phyloP scores from a whole-genome alignment of 176 grass and related monocot species.

The Cenchrus americanus region DNA sequence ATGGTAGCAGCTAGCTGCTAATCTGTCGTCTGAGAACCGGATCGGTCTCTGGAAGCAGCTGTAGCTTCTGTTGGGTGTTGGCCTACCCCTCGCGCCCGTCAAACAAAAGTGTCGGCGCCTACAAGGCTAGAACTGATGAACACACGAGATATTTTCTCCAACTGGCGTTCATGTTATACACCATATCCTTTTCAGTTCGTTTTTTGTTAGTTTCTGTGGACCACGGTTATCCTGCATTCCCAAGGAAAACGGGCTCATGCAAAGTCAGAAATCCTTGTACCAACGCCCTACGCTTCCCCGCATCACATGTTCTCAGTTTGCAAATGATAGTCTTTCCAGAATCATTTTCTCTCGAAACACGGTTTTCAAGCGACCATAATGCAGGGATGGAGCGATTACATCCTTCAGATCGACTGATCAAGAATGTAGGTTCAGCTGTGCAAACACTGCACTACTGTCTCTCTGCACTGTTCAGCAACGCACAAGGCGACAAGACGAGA shows the following conservation, averaged over 20 bases:
- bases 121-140: neutral
- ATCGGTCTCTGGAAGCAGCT: neutral
- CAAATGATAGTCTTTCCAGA: too few relatives aligned
- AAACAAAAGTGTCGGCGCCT: constrained; percentile 23
- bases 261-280: constrained; percentile 5
- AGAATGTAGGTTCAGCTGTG: neutral
- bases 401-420: too few relatives aligned
- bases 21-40: neutral
- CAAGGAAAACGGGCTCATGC: neutral
- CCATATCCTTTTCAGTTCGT: neutral
- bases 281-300: neutral
- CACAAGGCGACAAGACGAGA: neutral
- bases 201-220: neutral
- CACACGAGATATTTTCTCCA: neutral
- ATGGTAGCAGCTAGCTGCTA: constrained; percentile 17
- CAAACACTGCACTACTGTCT: neutral
- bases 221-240: neutral
- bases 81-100: neutral
- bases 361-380: too few relatives aligned
- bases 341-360: too few relatives aligned
- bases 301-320: neutral
- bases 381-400: too few relatives aligned
- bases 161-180: neutral
- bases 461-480: neutral
- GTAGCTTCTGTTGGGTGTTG: neutral